These are phyloP conservation scores for Cardamine resedifolia DNA, from an alignment of 345 rosid genomes.

Conservation along the genomic window DNA sequence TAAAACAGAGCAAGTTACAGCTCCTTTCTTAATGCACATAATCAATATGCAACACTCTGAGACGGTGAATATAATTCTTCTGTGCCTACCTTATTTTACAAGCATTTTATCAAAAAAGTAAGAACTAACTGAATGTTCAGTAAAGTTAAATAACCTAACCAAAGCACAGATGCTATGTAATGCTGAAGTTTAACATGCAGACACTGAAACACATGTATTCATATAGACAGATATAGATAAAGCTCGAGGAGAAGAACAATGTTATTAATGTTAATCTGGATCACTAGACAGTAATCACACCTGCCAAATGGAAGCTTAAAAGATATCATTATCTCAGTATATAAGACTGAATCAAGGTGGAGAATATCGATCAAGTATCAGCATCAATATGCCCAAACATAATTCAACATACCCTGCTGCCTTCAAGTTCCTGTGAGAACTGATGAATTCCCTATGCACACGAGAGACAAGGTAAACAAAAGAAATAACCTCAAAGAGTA, in stretches of 20 bases:
- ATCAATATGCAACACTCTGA: background rate
- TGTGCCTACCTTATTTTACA: background rate
- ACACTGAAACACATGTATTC: background rate
- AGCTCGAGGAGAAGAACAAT: background rate
- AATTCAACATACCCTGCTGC: constrained; percentile 26
- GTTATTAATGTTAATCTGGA: background rate
- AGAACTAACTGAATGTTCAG: background rate
- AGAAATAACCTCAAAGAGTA: constrained; percentile 37
- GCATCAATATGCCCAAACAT: background rate
- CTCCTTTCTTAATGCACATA: background rate
- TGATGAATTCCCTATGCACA: constrained; percentile 34
- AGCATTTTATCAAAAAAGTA: background rate
- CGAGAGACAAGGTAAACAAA: constrained; percentile 21
- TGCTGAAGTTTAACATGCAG: background rate
- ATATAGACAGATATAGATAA: background rate
- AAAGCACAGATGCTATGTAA: background rate
- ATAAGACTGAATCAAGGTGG: background rate
- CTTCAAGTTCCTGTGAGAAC: constrained; percentile 25
- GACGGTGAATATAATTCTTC: background rate
- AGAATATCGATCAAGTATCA: background rate
- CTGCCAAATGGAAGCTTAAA: constrained; percentile 49
- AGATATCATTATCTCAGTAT: constrained; percentile 31
- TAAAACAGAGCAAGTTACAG: no score
- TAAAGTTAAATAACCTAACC: background rate
- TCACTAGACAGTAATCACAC: constrained; percentile 27